phyloP scores from a whole-genome alignment of 192 early-diverging fungal species.

The Pilaira anomala region DNA sequence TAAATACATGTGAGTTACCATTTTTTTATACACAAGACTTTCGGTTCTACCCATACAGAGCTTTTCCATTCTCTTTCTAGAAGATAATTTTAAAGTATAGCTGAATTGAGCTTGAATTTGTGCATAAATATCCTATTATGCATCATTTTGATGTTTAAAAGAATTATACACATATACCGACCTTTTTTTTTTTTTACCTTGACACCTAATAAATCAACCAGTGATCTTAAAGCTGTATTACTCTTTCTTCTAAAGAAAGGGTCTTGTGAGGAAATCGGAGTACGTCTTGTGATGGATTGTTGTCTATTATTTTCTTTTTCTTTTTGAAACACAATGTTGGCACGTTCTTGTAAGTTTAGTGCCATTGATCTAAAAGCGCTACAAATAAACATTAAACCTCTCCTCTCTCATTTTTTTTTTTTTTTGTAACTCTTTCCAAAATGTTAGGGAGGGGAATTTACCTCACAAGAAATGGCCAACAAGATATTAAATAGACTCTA shows the following conservation, averaged over 20 bases:
- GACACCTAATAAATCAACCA: conserved; percentile 48
- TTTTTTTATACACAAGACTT: conserved; percentile 25
- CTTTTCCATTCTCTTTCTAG: conserved; percentile 47
- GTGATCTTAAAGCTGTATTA: conserved; percentile 47
- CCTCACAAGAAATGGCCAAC: conserved; percentile 67
- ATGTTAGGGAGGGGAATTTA: no score
- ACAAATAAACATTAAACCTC: neutral
- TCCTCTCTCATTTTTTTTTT: no score
- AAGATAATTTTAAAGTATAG: conserved; percentile 57
- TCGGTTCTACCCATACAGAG: conserved; percentile 45
- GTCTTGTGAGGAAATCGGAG: conserved; percentile 27
- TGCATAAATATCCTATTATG: conserved; percentile 59
- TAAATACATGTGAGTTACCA: conserved; percentile 38
- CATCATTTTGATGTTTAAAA: conserved; percentile 28
- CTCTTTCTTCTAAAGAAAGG: conserved; percentile 50
- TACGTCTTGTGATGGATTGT: conserved; percentile 1
- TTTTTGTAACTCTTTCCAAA: neutral
- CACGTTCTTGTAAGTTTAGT: conserved; percentile 42
- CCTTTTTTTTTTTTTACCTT: conserved; percentile 38
- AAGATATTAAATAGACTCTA: conserved; percentile 60
- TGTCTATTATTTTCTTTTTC: conserved; percentile 37
- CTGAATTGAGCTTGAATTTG: conserved; percentile 61
- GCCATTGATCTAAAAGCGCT: conserved; percentile 59
- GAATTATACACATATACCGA: conserved; percentile 10
- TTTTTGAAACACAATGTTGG: conserved; percentile 40